phyloP scores from a whole-genome alignment of 257 asterid genomes.

The Galeopsis tetrahit region DNA sequence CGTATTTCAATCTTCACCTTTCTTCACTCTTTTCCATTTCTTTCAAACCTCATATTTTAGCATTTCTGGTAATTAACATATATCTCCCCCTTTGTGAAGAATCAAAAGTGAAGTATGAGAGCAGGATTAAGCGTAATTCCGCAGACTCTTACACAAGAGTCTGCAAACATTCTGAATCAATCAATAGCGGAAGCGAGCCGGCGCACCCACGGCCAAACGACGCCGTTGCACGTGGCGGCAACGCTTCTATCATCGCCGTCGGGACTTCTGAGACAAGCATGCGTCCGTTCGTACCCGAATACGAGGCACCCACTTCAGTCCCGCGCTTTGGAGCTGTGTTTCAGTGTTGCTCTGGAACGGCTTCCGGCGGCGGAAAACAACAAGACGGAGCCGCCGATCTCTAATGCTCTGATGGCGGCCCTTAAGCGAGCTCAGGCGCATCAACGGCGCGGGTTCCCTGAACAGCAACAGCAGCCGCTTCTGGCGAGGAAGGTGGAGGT shows the following conservation, averaged over 20 bases:
- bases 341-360: constrained; percentile 83
- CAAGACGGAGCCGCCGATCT: constrained; percentile 67
- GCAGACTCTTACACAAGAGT: constrained; percentile 82
- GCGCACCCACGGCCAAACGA: constrained; percentile 86
- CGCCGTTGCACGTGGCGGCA: constrained; percentile 94
- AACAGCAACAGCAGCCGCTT: constrained; percentile 88
- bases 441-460: constrained; percentile 86
- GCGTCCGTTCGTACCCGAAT: constrained; percentile 85
- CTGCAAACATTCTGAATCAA: constrained; percentile 62
- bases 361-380: constrained; percentile 54
- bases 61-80: constrained; percentile 12
- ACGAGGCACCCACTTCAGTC: constrained; percentile 88
- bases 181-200: constrained; percentile 78
- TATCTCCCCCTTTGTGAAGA: neutral
- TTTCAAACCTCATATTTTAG: neutral
- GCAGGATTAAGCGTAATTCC: constrained; percentile 78
- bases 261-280: constrained; percentile 71
- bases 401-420: constrained; percentile 91
- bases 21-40: neutral
- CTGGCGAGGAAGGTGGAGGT: constrained; percentile 87
- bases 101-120: constrained; percentile 50
- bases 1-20: too few relatives aligned
- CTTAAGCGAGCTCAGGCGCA: constrained; percentile 90
- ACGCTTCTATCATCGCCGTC: constrained; percentile 70
- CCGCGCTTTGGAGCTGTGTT: constrained; percentile 83